Evolutionary conservation across 2,329 filamentous ascomycete species (phyloP).

Genomic region (Phyllosticta ampelicida): DNA sequence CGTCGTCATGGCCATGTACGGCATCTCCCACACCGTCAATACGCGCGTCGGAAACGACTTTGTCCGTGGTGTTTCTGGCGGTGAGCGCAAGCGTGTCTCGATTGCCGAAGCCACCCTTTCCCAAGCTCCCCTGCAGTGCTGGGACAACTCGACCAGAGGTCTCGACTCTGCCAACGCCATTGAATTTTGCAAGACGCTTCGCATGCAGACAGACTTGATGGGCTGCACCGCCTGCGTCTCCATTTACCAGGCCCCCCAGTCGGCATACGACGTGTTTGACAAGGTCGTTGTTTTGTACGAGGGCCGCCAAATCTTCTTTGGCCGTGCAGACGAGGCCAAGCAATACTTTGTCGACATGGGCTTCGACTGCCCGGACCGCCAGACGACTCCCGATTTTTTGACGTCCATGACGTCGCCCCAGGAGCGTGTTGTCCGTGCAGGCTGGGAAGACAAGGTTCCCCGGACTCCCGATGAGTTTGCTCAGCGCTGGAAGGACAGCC

Average conservation of each 20-base stretch:
- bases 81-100: constrained; percentile 64
- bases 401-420: constrained; percentile 51
- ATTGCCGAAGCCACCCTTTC: constrained; percentile 63
- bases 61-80: constrained; percentile 58
- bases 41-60: constrained; percentile 64
- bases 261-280: constrained; percentile 57
- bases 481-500: constrained; percentile 39
- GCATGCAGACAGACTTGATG: constrained; percentile 51
- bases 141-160: constrained; percentile 63
- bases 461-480: constrained; percentile 32
- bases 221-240: constrained; percentile 51
- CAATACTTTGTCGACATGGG: constrained; percentile 58
- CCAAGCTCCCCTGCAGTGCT: constrained; percentile 48
- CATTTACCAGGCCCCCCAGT: constrained; percentile 59
- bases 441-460: constrained; percentile 30
- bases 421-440: constrained; percentile 27
- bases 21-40: constrained; percentile 59
- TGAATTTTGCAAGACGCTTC: constrained; percentile 56
- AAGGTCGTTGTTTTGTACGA: constrained; percentile 54
- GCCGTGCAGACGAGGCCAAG: constrained; percentile 48
- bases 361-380: constrained; percentile 55
- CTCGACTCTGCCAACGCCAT: constrained; percentile 60
- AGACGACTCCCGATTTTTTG: constrained; percentile 62
- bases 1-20: constrained; percentile 64
- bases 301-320: constrained; percentile 61